Evolutionary conservation across 257 asterid genomes (phyloP).

Genomic region (Nemophila menziesii): DNA sequence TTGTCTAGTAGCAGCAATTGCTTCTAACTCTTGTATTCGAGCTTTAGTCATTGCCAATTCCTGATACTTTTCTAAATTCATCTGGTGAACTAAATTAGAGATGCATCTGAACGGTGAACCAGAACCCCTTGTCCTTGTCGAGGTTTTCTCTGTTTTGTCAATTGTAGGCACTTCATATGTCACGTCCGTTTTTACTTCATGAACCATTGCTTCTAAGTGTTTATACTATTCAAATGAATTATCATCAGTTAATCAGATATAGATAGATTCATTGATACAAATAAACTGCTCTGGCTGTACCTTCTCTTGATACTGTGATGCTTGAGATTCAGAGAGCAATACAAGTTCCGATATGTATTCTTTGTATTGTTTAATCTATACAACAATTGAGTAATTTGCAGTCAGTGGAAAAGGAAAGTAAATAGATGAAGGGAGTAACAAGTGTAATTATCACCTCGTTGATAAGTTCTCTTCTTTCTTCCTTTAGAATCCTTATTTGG

Average conservation of each 20-base stretch:
- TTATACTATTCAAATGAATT: slow-evolving; percentile 55
- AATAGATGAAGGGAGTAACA: background rate
- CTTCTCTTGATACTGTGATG: slow-evolving; percentile 78
- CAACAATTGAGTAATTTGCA: slow-evolving; percentile 13
- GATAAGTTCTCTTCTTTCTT: slow-evolving; percentile 50
- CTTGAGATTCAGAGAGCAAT: slow-evolving; percentile 84
- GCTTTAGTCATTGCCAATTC: slow-evolving; percentile 48
- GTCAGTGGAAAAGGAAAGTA: too few relatives aligned
- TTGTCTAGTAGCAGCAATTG: slow-evolving; percentile 46
- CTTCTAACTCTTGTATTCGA: slow-evolving; percentile 70
- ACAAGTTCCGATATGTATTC: slow-evolving; percentile 63
- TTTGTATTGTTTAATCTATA: slow-evolving; percentile 58
- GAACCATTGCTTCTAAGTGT: slow-evolving; percentile 64
- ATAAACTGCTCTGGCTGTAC: too few relatives aligned
- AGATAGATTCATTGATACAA: too few relatives aligned
- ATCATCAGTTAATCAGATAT: slow-evolving; percentile 9
- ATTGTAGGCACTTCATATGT: slow-evolving; percentile 27
- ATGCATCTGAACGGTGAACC: slow-evolving; percentile 93
- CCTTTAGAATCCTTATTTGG: slow-evolving; percentile 47
- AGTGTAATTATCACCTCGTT: slow-evolving; percentile 36
- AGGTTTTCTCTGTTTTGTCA: slow-evolving; percentile 43
- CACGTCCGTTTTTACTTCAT: slow-evolving; percentile 43
- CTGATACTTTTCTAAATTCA: slow-evolving; percentile 79
- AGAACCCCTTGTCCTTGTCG: slow-evolving; percentile 65
- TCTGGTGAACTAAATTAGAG: slow-evolving; percentile 68